phyloP scores from a whole-genome alignment of 805 yeast genomes.

The Candida peoriensis region DNA sequence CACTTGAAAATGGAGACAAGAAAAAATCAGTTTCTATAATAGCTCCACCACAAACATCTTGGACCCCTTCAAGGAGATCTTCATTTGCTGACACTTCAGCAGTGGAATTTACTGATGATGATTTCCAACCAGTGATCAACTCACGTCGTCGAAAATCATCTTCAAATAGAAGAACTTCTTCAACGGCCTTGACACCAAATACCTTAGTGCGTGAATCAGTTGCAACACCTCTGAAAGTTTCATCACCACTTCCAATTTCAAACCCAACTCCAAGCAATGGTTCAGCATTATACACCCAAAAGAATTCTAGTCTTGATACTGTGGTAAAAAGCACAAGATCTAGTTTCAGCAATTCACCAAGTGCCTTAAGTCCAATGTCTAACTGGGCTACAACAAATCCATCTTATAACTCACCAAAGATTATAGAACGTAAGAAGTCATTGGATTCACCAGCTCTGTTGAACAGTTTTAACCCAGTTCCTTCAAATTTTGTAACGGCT shows the following conservation, averaged over 20 bases:
- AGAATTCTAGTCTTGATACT: background rate
- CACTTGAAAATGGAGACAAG: slow-evolving; percentile 3
- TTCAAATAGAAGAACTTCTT: slow-evolving; percentile 13
- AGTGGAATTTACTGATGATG: slow-evolving; percentile 25
- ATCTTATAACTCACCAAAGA: slow-evolving; percentile 2
- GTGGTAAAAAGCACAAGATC: background rate
- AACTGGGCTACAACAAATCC: slow-evolving; percentile 12
- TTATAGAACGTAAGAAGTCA: no score
- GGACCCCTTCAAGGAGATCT: slow-evolving; percentile 7
- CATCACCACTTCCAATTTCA: background rate
- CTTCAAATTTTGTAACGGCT: no score
- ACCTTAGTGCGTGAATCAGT: background rate
- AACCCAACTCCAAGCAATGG: background rate
- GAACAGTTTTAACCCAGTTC: slow-evolving; percentile 1
- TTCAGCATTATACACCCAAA: background rate
- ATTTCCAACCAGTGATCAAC: slow-evolving; percentile 30
- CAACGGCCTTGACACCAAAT: background rate
- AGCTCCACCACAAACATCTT: slow-evolving; percentile 4
- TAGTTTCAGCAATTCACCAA: background rate
- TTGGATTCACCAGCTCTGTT: slow-evolving; percentile 8
- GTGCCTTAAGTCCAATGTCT: background rate
- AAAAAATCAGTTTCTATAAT: slow-evolving; percentile 6
- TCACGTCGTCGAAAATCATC: slow-evolving; percentile 29
- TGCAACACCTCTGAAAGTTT: slow-evolving; percentile 2
- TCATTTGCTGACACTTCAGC: slow-evolving; percentile 20